Conservation (phyloP, 192 early-diverging fungal species). For the Backusella mclennaniae region DNA sequence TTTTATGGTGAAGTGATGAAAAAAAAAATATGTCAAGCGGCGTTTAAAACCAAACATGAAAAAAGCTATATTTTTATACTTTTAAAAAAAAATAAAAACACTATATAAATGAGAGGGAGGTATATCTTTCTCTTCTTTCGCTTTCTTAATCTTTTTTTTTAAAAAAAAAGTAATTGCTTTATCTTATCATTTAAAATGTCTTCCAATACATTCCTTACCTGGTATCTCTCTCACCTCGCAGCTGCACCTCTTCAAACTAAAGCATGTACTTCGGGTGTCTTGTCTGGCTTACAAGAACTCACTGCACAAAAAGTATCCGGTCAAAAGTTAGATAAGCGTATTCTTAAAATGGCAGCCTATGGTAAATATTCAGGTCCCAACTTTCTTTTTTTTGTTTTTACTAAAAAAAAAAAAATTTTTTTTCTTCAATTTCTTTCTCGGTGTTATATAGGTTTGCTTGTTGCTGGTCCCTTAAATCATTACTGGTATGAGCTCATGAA, state of each 20-base stretch:
- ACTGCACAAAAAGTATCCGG: slow-evolving; percentile 65
- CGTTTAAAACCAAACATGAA: background rate
- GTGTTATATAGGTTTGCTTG: slow-evolving; percentile 54
- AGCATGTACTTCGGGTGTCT: slow-evolving; percentile 69
- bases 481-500: slow-evolving; percentile 73
- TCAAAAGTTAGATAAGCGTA: slow-evolving; percentile 55
- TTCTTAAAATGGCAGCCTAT: slow-evolving; percentile 81
- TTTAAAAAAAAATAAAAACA: background rate
- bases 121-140: background rate
- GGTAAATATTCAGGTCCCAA: slow-evolving; percentile 38
- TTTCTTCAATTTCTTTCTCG: no score
- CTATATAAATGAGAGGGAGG: background rate
- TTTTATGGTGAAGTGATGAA: background rate
- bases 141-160: background rate
- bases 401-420: background rate
- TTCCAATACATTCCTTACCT: slow-evolving; percentile 42
- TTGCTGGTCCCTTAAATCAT: slow-evolving; percentile 84
- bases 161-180: background rate
- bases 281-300: slow-evolving; percentile 80
- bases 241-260: slow-evolving; percentile 77
- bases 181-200: background rate
- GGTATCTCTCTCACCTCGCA: slow-evolving; percentile 60
- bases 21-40: background rate
- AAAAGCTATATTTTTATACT: background rate
- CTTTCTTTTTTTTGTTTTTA: background rate